These are phyloP conservation scores for Ophiocordyceps australis DNA, from an alignment of 2,329 filamentous ascomycete genomes.

Conservation along the genomic window DNA sequence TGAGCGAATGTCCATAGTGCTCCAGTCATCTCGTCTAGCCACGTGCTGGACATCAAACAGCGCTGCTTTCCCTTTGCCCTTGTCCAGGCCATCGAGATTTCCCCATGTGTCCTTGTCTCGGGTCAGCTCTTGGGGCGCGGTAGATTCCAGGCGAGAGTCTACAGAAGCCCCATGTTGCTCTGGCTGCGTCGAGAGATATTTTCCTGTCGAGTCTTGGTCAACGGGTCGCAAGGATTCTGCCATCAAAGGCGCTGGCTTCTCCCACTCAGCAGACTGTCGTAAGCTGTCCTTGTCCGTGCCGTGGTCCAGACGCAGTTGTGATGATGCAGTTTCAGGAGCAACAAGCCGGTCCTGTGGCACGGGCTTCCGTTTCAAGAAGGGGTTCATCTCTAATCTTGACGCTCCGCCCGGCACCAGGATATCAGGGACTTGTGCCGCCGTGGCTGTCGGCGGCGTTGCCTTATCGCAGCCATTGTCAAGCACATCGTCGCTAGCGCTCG, in stretches of 20 bases:
- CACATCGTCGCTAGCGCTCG: conserved; percentile 10
- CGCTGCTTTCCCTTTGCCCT: conserved; percentile 18
- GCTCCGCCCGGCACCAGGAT: conserved; percentile 13
- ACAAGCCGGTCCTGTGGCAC: conserved; percentile 4
- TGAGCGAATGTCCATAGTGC: conserved; percentile 26
- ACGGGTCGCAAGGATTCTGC: conserved; percentile 9
- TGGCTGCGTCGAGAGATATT: no score
- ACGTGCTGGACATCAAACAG: conserved; percentile 5
- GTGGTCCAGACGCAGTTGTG: no score
- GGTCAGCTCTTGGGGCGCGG: conserved; percentile 13
- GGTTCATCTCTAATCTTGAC: conserved; percentile 39
- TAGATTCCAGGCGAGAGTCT: conserved; percentile 7
- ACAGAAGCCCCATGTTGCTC: no score
- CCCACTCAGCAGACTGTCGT: no score
- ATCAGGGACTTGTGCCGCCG: conserved; percentile 10
- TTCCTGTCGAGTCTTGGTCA: no score
- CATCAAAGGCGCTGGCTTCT: conserved; percentile 9
- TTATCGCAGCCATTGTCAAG: conserved; percentile 13
- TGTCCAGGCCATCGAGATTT: conserved; percentile 17
- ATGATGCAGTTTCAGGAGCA: no score
- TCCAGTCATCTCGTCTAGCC: conserved; percentile 26
- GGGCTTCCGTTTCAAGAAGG: conserved; percentile 30
- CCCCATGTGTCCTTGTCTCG: conserved; percentile 32
- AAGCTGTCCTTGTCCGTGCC: no score
- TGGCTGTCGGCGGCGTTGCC: conserved; percentile 5